Evolutionary conservation across 306 rosid species (phyloP).

Genomic region (Mimosa bimucronata): DNA sequence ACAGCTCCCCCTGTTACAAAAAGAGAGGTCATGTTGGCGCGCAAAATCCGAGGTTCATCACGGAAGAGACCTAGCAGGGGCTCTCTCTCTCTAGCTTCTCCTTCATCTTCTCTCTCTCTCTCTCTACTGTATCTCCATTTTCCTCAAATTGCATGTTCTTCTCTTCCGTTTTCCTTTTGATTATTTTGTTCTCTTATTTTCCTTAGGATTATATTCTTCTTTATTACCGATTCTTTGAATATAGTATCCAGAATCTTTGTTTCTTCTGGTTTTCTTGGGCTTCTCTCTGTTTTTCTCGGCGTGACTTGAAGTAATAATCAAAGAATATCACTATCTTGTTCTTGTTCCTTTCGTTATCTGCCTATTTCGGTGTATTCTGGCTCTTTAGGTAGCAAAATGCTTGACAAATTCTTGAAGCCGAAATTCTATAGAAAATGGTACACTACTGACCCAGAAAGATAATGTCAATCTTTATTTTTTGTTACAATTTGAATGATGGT

Average conservation of each 20-base stretch:
- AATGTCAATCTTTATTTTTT: not conserved
- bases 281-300: not conserved
- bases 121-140: not conserved
- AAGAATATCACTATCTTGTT: not conserved
- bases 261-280: not conserved
- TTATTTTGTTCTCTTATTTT: not conserved
- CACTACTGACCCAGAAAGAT: not conserved
- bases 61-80: not conserved
- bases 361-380: not conserved
- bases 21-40: not conserved
- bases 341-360: not conserved
- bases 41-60: not conserved
- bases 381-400: conserved; percentile 48
- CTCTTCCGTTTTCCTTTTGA: not conserved
- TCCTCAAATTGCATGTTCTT: not conserved
- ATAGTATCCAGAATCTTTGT: too few relatives aligned
- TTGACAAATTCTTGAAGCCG: conserved; percentile 55
- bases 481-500: not conserved
- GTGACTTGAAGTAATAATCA: not conserved
- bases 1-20: not conserved
- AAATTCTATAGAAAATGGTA: conserved; percentile 68
- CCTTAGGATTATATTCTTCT: not conserved
- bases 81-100: conserved; percentile 15
- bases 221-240: not conserved
- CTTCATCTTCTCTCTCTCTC: not conserved